phyloP scores from a whole-genome alignment of 2,329 filamentous ascomycete species.

The Xylariaceae sp. region DNA sequence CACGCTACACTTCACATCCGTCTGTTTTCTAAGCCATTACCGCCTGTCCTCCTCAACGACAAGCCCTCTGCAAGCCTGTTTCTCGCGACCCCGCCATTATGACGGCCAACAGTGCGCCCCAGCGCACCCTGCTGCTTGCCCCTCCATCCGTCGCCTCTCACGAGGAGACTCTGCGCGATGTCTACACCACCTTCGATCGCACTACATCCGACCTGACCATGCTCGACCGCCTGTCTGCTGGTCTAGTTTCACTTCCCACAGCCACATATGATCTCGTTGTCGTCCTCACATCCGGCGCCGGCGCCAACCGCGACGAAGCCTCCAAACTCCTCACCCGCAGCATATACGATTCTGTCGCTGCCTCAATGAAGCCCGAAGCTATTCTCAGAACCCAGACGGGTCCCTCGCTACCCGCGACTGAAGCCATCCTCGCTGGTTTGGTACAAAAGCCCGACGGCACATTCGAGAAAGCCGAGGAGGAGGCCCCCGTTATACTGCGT shows the following conservation, averaged over 20 bases:
- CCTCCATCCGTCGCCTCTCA: slow-evolving; percentile 86
- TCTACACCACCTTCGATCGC: slow-evolving; percentile 72
- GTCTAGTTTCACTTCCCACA: slow-evolving; percentile 71
- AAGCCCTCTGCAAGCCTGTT: too few relatives aligned
- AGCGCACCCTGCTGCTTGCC: slow-evolving; percentile 76
- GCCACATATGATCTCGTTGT: slow-evolving; percentile 81
- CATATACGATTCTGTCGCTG: slow-evolving; percentile 66
- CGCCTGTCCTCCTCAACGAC: too few relatives aligned
- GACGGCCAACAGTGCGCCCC: slow-evolving; percentile 10
- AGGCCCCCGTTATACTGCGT: slow-evolving; percentile 55
- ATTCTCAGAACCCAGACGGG: slow-evolving; percentile 67
- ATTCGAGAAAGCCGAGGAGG: slow-evolving; percentile 71
- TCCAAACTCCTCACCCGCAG: slow-evolving; percentile 60
- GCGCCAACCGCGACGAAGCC: slow-evolving; percentile 59
- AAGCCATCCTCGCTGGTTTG: slow-evolving; percentile 81
- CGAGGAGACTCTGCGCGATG: slow-evolving; percentile 68
- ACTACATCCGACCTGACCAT: slow-evolving; percentile 86
- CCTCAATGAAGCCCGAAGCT: slow-evolving; percentile 66
- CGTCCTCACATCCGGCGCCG: slow-evolving; percentile 75
- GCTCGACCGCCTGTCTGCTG: slow-evolving; percentile 86
- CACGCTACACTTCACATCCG: too few relatives aligned
- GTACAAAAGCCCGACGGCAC: slow-evolving; percentile 54
- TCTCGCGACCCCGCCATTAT: slow-evolving; percentile 13
- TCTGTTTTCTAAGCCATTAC: too few relatives aligned
- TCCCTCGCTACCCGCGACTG: slow-evolving; percentile 47